A percentile compares a stretch with the other conserved stretches of the same genome.
Conservation (phyloP, 139 green algal species). For the Edaphochlamys debaryana region DNA sequence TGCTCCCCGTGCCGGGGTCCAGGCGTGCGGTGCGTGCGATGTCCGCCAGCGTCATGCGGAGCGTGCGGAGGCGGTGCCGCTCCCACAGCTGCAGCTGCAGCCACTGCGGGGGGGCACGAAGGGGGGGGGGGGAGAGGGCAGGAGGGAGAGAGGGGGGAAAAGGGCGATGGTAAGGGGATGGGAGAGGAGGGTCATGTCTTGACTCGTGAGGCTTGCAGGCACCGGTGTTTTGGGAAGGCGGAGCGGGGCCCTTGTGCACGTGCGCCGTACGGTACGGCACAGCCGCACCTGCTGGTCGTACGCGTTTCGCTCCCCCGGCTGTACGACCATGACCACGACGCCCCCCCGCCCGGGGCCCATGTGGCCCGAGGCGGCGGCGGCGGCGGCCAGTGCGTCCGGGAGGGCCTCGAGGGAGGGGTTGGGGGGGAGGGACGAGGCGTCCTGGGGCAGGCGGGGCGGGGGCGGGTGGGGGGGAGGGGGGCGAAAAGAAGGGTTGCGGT, state of each 20-base stretch:
- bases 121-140: neutral
- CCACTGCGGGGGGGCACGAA: constrained; percentile 63
- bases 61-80: constrained; percentile 71
- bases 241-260: too few relatives aligned
- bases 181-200: neutral
- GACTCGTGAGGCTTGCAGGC: neutral
- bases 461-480: neutral
- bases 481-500: too few relatives aligned
- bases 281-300: constrained; percentile 88
- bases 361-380: constrained; percentile 44
- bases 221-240: too few relatives aligned
- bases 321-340: constrained; percentile 93
- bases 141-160: too few relatives aligned
- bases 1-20: constrained; percentile 7
- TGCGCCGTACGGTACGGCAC: neutral
- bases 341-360: constrained; percentile 15
- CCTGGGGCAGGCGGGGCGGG: constrained; percentile 8
- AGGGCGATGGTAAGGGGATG: too few relatives aligned
- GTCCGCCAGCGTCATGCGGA: constrained; percentile 80
- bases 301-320: constrained; percentile 91
- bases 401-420: constrained; percentile 77
- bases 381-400: constrained; percentile 48
- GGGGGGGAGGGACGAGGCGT: constrained; percentile 66
- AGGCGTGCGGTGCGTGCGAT: constrained; percentile 58
- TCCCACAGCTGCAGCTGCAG: constrained; percentile 86